Percentiles rank a stretch among this genome's conserved stretches.
Evolutionary conservation across 495 filamentous ascomycete species (phyloP).

Genomic region (Lichina pygmaea): DNA sequence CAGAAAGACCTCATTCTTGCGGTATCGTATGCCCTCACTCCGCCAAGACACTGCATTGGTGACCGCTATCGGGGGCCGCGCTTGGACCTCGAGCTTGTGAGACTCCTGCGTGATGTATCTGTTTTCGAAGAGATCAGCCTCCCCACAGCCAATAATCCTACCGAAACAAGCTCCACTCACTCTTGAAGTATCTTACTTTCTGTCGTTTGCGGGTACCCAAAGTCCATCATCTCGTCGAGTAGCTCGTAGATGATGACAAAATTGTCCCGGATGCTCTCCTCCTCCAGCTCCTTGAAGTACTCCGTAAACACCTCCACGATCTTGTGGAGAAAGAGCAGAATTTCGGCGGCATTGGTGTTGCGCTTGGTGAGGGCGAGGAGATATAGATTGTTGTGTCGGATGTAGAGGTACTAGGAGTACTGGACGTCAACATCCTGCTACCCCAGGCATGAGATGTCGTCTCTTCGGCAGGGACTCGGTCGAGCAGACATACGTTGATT

Average conservation of each 20-base stretch:
- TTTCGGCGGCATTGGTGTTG: constrained; percentile 97
- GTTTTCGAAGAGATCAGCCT: not conserved
- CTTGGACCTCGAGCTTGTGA: constrained; percentile 93
- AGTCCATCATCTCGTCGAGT: constrained; percentile 99
- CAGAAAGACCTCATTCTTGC: constrained; percentile 98
- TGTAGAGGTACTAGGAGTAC: constrained; percentile 70
- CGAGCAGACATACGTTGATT: constrained; percentile 52
- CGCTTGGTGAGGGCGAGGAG: constrained; percentile 95
- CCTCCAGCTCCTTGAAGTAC: constrained; percentile 98
- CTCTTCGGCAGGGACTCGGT: not conserved
- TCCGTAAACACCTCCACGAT: constrained; percentile 98
- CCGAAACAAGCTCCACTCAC: constrained; percentile 13
- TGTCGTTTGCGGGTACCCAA: constrained; percentile 96
- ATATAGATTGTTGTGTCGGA: constrained; percentile 97
- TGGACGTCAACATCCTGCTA: not conserved
- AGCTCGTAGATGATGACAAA: constrained; percentile 99
- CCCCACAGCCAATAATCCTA: not conserved
- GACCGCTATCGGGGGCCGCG: constrained; percentile 96
- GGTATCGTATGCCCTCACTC: constrained; percentile 91
- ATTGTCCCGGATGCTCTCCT: constrained; percentile 98
- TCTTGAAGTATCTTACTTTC: constrained; percentile 98
- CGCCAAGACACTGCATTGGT: constrained; percentile 98
- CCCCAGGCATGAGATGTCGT: not conserved
- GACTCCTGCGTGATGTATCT: constrained; percentile 98
- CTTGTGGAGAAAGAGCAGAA: constrained; percentile 92